Evolutionary conservation across 179 eudicot species (phyloP).

Genomic region (Amaranthus tricolor): DNA sequence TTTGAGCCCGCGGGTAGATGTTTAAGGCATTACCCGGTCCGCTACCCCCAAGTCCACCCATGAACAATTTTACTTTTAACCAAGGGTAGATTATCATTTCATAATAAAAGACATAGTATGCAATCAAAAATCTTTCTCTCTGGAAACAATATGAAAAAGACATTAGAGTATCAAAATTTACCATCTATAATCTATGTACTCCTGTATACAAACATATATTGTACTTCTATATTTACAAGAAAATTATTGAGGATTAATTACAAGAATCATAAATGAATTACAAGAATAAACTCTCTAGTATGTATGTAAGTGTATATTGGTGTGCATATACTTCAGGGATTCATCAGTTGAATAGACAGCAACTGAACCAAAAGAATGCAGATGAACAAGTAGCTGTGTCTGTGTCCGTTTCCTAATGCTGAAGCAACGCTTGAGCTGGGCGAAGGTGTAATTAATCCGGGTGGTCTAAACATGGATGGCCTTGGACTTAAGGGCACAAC

Average conservation of each 20-base stretch:
- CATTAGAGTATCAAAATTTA: not conserved
- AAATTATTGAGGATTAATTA: not conserved
- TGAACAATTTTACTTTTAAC: too few relatives aligned
- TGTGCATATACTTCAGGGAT: not conserved
- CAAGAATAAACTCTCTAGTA: not conserved
- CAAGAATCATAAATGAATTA: not conserved
- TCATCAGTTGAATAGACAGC: constrained; percentile 9
- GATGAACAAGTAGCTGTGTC: not conserved
- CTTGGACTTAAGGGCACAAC: constrained; percentile 11
- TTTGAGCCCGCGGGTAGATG: too few relatives aligned
- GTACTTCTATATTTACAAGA: constrained; percentile 6
- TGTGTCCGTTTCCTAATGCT: constrained; percentile 1
- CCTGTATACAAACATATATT: not conserved
- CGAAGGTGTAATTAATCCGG: not conserved
- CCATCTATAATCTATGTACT: not conserved
- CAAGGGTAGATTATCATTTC: too few relatives aligned
- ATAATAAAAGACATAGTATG: too few relatives aligned
- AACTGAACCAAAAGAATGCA: constrained; percentile 21
- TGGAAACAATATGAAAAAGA: too few relatives aligned
- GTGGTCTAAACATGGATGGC: not conserved
- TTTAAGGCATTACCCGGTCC: too few relatives aligned
- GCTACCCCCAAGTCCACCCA: too few relatives aligned
- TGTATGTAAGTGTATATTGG: not conserved
- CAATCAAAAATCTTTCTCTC: too few relatives aligned
- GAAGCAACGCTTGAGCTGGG: constrained; percentile 5